phyloP scores from a whole-genome alignment of 2,329 filamentous ascomycete species.

The Pseudodiploospora longispora region DNA sequence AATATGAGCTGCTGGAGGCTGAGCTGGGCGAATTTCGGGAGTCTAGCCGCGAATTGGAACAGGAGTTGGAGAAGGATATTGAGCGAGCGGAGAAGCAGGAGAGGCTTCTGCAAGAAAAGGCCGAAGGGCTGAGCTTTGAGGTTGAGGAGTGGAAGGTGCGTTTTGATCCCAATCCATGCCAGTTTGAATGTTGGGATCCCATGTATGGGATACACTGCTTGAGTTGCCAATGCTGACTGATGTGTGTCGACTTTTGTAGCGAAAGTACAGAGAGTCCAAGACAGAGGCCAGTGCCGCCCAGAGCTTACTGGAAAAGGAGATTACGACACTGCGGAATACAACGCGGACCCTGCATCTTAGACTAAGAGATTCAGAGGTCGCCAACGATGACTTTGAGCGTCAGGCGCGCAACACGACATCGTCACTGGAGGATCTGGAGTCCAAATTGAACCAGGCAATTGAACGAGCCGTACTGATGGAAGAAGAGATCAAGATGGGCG shows the following conservation, averaged over 20 bases:
- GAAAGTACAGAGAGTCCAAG: slow-evolving; percentile 95
- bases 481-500: slow-evolving; percentile 83
- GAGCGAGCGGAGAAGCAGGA: slow-evolving; percentile 93
- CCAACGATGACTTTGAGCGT: slow-evolving; percentile 95
- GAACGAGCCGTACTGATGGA: slow-evolving; percentile 90
- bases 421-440: slow-evolving; percentile 92
- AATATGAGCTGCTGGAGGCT: slow-evolving; percentile 86
- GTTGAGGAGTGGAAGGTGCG: slow-evolving; percentile 97
- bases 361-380: slow-evolving; percentile 90
- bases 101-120: slow-evolving; percentile 75
- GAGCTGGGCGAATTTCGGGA: slow-evolving; percentile 91
- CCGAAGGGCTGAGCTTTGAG: slow-evolving; percentile 76
- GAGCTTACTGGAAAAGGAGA: slow-evolving; percentile 85
- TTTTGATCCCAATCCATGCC: background rate
- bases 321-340: slow-evolving; percentile 78
- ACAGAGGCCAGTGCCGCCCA: slow-evolving; percentile 78
- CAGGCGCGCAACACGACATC: slow-evolving; percentile 94
- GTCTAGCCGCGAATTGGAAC: slow-evolving; percentile 88
- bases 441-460: slow-evolving; percentile 91
- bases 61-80: slow-evolving; percentile 91
- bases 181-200: too few species aligned
- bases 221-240: slow-evolving; percentile 5
- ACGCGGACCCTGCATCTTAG: slow-evolving; percentile 75
- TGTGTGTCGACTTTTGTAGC: slow-evolving; percentile 37
- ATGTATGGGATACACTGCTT: too few species aligned